Base-by-base conservation (phyloP, 2,329 filamentous ascomycete genomes). In the Fusarium nurragi region DNA sequence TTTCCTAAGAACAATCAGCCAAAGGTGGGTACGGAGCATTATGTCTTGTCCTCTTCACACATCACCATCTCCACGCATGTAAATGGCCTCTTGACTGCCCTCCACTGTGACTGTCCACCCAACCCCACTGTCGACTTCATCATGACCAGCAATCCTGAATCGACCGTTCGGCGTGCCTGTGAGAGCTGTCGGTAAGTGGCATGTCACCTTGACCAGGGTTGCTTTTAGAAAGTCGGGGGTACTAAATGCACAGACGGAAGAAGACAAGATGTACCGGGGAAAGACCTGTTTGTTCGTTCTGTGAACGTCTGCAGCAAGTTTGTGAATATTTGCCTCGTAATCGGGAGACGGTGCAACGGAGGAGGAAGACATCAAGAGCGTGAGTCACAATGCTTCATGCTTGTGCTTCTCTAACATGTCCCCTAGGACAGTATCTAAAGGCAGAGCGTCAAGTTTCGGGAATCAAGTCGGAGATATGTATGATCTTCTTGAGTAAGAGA, bases 261-360 rank as follows among this genome's bases (percentile, higher is more conserved):
- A 70, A 70, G 54, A 65, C 67, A 12, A 70, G 58, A 37, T 70
- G 68, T n/a, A 60, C 68, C 0, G 68, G 68, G 0, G 68, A 70
- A 44, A 48, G 46, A 8, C 68, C 68, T 1, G 21, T 54, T 10
- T 70, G 68, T 10, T 70, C 68, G 5, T 70, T 67, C 14, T 70
- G 68, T 38, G 54, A 70, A 6, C 26, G 68, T 0, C 14, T 70
- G 9, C 50, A 65, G 4, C 65, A 70, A 6, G 28, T 43, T 19
- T 66, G 63, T 22, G 63, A 60, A n/a, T 66, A 66, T 19, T 40
- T 67, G 4, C 63, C 63, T 1, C 46, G 63, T 1, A 52, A 66
- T 50, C 28, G 57, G 3, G 63, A 66, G n/a, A 64, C 58, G 5
- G 43, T 43, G 0, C 67, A 45, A 5, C 36, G 63, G 14, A 67